Evolutionary conservation across 192 early-diverging fungal genomes (phyloP).

Genomic region (Geranomyces variabilis): DNA sequence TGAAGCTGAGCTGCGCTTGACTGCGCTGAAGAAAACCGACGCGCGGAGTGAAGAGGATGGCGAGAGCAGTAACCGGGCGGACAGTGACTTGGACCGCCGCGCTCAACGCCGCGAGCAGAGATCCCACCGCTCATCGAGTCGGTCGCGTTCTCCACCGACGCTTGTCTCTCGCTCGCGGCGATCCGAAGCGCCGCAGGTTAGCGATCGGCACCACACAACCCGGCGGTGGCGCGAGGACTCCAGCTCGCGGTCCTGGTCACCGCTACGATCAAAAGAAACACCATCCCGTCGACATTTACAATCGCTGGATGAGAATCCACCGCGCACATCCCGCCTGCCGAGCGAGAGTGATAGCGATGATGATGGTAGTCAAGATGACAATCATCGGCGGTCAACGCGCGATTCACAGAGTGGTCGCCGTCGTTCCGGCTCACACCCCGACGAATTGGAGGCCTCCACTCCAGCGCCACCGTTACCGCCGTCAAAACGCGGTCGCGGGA

Average conservation of each 20-base stretch:
- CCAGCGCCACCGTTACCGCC: background rate
- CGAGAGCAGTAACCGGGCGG: background rate
- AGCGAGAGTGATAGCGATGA: no score
- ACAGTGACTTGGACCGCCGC: background rate
- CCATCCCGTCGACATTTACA: no score
- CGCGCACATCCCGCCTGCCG: no score
- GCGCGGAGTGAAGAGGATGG: slow-evolving; percentile 4
- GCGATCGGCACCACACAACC: no score
- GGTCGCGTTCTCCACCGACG: background rate
- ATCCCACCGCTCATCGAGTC: background rate
- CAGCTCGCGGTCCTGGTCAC: background rate
- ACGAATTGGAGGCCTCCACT: background rate
- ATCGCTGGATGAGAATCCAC: no score
- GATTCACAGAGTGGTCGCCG: no score
- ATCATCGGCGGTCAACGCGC: no score
- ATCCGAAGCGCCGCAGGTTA: background rate
- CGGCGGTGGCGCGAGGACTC: no score
- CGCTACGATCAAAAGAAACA: background rate
- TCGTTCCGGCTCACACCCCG: no score
- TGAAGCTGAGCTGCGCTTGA: slow-evolving; percentile 13
- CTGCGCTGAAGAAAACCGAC: background rate
- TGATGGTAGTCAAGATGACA: no score
- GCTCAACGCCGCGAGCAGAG: background rate
- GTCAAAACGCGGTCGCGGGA: slow-evolving; percentile 32
- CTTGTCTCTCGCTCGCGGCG: background rate